phyloP scores from a whole-genome alignment of 768 basidiomycete species.

The Leccinum truebloodii region DNA sequence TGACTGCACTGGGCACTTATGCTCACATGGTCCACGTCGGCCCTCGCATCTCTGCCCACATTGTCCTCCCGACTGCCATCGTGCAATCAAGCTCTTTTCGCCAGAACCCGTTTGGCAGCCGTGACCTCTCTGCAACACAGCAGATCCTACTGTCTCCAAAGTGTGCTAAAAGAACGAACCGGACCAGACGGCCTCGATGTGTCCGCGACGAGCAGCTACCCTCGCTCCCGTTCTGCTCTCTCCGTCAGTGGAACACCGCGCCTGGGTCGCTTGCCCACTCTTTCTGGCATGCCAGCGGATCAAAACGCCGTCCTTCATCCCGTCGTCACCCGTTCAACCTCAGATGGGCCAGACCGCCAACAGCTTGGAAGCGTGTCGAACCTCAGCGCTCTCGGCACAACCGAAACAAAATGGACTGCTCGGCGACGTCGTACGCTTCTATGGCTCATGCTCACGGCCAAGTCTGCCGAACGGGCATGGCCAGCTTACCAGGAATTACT shows the following conservation, averaged over 20 bases:
- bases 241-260: constrained; percentile 1
- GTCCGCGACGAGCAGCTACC: neutral
- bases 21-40: constrained; percentile 82
- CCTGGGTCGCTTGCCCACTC: neutral
- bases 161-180: constrained; percentile 1
- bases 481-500: constrained; percentile 42
- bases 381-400: neutral
- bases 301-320: constrained; percentile 3
- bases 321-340: constrained; percentile 9
- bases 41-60: constrained; percentile 50
- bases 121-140: constrained; percentile 1
- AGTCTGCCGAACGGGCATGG: constrained; percentile 41
- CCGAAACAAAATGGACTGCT: constrained; percentile 21
- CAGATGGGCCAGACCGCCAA: constrained; percentile 10
- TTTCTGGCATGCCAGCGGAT: neutral
- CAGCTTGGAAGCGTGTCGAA: neutral
- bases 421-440: constrained; percentile 27
- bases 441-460: constrained; percentile 36
- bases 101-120: constrained; percentile 10
- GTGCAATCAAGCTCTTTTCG: constrained; percentile 18
- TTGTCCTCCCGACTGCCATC: constrained; percentile 32
- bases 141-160: constrained; percentile 8
- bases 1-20: constrained; percentile 74
- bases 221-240: neutral
- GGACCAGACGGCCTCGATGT: neutral